phyloP scores from a whole-genome alignment of 192 early-diverging fungal species.

The Radiomyces spectabilis region DNA sequence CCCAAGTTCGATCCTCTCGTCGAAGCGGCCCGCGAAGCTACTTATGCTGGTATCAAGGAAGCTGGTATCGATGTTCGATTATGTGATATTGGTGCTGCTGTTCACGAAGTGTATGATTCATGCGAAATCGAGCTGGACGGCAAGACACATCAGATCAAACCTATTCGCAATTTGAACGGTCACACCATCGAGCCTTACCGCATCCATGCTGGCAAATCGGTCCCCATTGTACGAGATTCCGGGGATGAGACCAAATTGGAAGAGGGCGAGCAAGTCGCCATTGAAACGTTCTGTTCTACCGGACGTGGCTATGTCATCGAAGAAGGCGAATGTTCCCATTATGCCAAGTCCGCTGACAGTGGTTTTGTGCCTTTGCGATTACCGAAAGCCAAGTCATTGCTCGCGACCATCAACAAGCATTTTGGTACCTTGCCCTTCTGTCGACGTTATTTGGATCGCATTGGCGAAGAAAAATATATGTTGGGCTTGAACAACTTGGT shows the following conservation, averaged over 20 bases:
- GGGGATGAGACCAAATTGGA: constrained; percentile 92
- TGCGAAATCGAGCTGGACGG: constrained; percentile 94
- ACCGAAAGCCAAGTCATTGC: constrained; percentile 63
- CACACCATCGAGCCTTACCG: constrained; percentile 88
- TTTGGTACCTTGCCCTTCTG: constrained; percentile 96
- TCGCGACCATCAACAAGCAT: constrained; percentile 78
- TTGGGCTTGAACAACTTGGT: constrained; percentile 81
- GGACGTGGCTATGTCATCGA: constrained; percentile 86
- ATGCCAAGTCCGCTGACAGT: constrained; percentile 58
- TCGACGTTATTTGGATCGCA: constrained; percentile 88
- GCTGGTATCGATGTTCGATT: constrained; percentile 97
- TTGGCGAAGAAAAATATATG: constrained; percentile 87
- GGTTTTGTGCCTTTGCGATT: constrained; percentile 60
- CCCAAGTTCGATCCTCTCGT: constrained; percentile 81
- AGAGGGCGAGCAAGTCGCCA: constrained; percentile 90
- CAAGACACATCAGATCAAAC: constrained; percentile 88
- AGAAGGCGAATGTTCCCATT: constrained; percentile 89
- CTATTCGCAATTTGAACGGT: constrained; percentile 94
- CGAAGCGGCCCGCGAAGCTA: constrained; percentile 88
- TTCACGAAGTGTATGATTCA: constrained; percentile 98
- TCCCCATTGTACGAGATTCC: constrained; percentile 83
- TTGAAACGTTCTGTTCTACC: constrained; percentile 90
- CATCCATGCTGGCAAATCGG: constrained; percentile 92
- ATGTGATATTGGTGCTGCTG: constrained; percentile 89
- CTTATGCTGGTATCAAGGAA: constrained; percentile 89